These are phyloP conservation scores for Boletus edulis DNA, from an alignment of 768 basidiomycete species.

Conservation along the genomic window DNA sequence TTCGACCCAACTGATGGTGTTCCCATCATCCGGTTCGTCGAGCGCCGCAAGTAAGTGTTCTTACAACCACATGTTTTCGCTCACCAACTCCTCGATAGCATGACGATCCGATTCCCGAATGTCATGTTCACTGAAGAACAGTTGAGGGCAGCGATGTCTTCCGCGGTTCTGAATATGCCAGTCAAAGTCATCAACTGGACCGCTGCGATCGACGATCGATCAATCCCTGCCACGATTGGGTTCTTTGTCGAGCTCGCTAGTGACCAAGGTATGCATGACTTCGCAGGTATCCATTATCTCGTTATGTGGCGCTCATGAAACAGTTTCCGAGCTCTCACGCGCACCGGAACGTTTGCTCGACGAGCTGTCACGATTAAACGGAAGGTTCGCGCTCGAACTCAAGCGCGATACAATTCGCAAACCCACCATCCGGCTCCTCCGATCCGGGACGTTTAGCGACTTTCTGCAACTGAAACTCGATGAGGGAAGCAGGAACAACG, in stretches of 20 bases:
- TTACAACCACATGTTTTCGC: background rate
- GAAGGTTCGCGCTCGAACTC: too few species aligned
- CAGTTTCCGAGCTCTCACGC: background rate
- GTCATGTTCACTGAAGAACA: slow-evolving; percentile 13
- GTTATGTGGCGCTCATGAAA: background rate
- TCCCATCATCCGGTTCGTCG: slow-evolving; percentile 17
- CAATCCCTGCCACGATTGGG: slow-evolving; percentile 5
- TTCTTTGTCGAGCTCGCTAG: slow-evolving; percentile 17
- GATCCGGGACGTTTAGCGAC: slow-evolving; percentile 19
- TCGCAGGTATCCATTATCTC: background rate
- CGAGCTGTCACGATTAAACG: background rate
- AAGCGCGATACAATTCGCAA: background rate
- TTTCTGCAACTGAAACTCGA: slow-evolving; percentile 21
- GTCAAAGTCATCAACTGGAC: slow-evolving; percentile 15
- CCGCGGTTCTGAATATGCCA: background rate
- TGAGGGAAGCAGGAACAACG: background rate
- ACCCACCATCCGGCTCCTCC: slow-evolving; percentile 24
- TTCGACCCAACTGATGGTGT: slow-evolving; percentile 18
- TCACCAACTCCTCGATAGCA: background rate
- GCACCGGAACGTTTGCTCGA: slow-evolving; percentile 9
- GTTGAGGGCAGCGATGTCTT: slow-evolving; percentile 5
- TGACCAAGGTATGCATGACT: slow-evolving; percentile 1
- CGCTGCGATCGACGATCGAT: slow-evolving; percentile 3
- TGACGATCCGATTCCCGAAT: slow-evolving; percentile 7
- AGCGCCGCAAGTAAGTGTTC: slow-evolving; percentile 10